Conservation (phyloP, 768 basidiomycete species). For the Brasilioporus rufonigricans region DNA sequence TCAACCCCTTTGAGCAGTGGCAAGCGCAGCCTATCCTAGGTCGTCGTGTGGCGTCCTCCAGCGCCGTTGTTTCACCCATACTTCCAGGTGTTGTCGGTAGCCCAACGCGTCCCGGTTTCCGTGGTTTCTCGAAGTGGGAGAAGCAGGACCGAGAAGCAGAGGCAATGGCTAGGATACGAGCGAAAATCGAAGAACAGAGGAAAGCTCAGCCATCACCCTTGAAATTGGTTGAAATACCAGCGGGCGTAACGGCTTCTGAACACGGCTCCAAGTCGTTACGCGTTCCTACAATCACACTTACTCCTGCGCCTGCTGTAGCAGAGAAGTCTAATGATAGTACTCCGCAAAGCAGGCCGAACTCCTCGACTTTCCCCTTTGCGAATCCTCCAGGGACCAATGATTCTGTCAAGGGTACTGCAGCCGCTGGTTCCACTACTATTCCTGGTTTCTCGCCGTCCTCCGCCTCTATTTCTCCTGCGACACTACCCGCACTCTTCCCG, state of each 20-base stretch:
- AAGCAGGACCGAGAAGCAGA: constrained; percentile 82
- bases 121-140: constrained; percentile 76
- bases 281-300: constrained; percentile 30
- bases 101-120: constrained; percentile 46
- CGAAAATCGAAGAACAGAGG: constrained; percentile 44
- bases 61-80: constrained; percentile 25
- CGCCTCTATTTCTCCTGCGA: constrained; percentile 24
- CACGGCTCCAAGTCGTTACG: constrained; percentile 16
- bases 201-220: constrained; percentile 35
- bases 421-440: constrained; percentile 7
- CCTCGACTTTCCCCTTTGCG: constrained; percentile 17
- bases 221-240: constrained; percentile 34
- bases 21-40: constrained; percentile 35
- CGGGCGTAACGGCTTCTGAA: constrained; percentile 25
- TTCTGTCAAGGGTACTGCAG: constrained; percentile 5
- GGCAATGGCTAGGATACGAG: constrained; percentile 71
- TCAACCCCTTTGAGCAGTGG: constrained; percentile 48
- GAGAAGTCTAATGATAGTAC: constrained; percentile 3
- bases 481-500: constrained; percentile 15
- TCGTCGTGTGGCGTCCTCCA: constrained; percentile 43
- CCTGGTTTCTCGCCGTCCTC: constrained; percentile 24
- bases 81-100: constrained; percentile 45
- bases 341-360: constrained; percentile 14
- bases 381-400: constrained; percentile 3
- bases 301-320: constrained; percentile 20